Evolutionary conservation across 2,329 filamentous ascomycete species (phyloP).

Genomic region (Fusarium hostae): DNA sequence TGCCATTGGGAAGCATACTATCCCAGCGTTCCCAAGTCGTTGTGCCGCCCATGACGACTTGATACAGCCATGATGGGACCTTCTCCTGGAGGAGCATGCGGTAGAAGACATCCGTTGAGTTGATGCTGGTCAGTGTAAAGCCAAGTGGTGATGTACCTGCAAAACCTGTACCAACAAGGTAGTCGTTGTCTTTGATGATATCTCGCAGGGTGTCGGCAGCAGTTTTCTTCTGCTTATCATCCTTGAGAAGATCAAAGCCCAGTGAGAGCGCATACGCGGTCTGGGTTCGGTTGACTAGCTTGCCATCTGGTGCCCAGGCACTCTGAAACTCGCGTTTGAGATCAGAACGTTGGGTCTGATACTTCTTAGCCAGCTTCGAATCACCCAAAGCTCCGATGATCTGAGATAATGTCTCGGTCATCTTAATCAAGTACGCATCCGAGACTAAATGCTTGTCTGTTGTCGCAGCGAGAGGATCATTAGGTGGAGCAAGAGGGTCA

Average conservation of each 20-base stretch:
- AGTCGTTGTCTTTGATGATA: conserved; percentile 47
- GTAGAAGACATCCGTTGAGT: conserved; percentile 53
- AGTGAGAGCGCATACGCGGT: conserved; percentile 54
- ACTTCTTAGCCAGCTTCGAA: conserved; percentile 36
- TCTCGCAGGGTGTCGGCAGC: conserved; percentile 46
- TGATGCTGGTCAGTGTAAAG: conserved; percentile 25
- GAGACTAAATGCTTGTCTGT: conserved; percentile 55
- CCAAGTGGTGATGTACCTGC: conserved; percentile 10
- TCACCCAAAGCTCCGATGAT: conserved; percentile 50
- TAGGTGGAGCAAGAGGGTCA: conserved; percentile 55
- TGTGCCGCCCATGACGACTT: conserved; percentile 57
- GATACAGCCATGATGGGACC: conserved; percentile 61
- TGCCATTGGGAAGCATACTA: conserved; percentile 56
- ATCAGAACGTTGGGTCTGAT: conserved; percentile 30
- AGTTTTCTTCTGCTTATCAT: conserved; percentile 18
- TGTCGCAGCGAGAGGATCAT: conserved; percentile 50
- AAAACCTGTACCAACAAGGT: conserved; percentile 56
- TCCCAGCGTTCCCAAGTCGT: conserved; percentile 66
- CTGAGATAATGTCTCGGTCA: conserved; percentile 51
- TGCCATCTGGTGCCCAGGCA: conserved; percentile 47
- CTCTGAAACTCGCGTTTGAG: conserved; percentile 46
- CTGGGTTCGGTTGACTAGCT: conserved; percentile 52
- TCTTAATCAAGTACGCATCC: conserved; percentile 58
- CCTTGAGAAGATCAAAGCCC: conserved; percentile 50
- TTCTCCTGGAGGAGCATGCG: conserved; percentile 59